Conservation (phyloP, 1,139 yeast genomes). For the Geotrichum phurueaensis region DNA sequence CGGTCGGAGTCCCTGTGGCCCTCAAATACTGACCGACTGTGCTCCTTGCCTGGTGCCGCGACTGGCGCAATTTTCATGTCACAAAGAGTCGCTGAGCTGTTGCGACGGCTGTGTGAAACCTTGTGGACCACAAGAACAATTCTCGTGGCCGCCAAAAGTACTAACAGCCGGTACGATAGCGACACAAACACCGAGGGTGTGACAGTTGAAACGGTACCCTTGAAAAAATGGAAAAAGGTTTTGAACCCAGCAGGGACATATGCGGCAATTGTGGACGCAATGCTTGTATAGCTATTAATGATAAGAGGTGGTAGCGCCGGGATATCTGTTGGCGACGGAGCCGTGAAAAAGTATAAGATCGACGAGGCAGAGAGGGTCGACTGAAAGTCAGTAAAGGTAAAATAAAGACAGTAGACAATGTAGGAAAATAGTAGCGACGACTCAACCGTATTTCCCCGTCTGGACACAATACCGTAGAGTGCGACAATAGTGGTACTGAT, state of each 20-base stretch:
- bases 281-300: constrained; percentile 37
- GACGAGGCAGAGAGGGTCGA: constrained; percentile 27
- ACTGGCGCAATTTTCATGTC: neutral
- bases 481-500: constrained; percentile 73
- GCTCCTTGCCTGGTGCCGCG: neutral
- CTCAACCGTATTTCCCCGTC: constrained; percentile 83
- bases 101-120: constrained; percentile 15
- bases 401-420: constrained; percentile 86
- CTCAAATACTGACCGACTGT: neutral
- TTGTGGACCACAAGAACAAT: constrained; percentile 57
- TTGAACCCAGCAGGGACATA: constrained; percentile 44
- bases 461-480: constrained; percentile 74
- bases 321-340: constrained; percentile 21
- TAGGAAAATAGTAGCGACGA: constrained; percentile 81
- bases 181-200: constrained; percentile 78
- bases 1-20: neutral
- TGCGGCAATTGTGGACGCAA: constrained; percentile 41
- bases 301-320: constrained; percentile 37
- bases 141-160: constrained; percentile 88
- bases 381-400: constrained; percentile 75
- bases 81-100: neutral
- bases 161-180: constrained; percentile 76
- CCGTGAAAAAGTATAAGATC: constrained; percentile 26
- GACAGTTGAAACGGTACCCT: constrained; percentile 64
- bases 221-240: constrained; percentile 64